Conservation (phyloP, 495 filamentous ascomycete species). For the Neurospora tetrasperma region DNA sequence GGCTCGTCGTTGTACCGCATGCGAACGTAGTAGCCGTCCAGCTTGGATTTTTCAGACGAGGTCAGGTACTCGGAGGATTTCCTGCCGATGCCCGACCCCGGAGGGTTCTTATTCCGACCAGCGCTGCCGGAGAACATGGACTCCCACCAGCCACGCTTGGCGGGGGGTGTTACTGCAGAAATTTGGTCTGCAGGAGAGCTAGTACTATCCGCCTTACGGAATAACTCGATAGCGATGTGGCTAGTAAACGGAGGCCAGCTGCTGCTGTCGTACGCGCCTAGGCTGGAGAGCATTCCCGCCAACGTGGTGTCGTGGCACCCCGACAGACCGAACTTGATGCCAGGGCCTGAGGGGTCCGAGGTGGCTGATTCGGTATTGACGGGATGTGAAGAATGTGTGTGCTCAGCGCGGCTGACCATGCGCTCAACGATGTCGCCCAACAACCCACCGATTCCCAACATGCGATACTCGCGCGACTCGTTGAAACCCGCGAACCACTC, state of each 20-base stretch:
- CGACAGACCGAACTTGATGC: constrained; percentile 48
- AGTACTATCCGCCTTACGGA: constrained; percentile 38
- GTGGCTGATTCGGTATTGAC: not conserved
- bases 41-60: constrained; percentile 38
- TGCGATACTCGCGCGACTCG: constrained; percentile 75
- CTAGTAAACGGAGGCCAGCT: constrained; percentile 89
- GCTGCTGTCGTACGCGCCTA: constrained; percentile 64
- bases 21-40: constrained; percentile 80
- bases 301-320: constrained; percentile 96
- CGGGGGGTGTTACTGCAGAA: constrained; percentile 3
- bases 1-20: constrained; percentile 82
- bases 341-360: constrained; percentile 21
- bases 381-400: not conserved
- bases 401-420: constrained; percentile 66
- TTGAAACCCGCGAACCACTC: constrained; percentile 89
- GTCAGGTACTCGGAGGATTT: constrained; percentile 39
- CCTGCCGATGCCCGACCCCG: constrained; percentile 35
- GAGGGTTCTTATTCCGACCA: too few relatives aligned
- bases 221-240: constrained; percentile 85
- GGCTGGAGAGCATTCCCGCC: constrained; percentile 62
- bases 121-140: constrained; percentile 27
- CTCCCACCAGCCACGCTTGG: constrained; percentile 35
- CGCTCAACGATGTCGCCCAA: constrained; percentile 75
- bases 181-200: not conserved
- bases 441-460: constrained; percentile 73